These are phyloP conservation scores for Suillus fuscotomentosus DNA, from an alignment of 768 basidiomycete species.

Conservation along the genomic window DNA sequence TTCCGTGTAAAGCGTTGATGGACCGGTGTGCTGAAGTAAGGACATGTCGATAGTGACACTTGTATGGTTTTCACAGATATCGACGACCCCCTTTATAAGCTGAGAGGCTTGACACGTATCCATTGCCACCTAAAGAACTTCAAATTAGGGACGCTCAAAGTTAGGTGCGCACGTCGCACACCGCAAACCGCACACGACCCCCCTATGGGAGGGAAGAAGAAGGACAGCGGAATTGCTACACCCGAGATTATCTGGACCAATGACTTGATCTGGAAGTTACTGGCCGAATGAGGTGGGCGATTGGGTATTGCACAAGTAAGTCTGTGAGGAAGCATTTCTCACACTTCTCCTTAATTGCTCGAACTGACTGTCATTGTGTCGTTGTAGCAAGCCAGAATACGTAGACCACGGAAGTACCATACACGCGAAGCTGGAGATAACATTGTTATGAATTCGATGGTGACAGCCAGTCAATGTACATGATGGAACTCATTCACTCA, in stretches of 20 bases:
- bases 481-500: too few relatives aligned
- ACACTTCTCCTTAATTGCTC: neutral
- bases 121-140: too few relatives aligned
- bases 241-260: neutral
- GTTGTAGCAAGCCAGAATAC: neutral
- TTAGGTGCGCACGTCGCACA: too few relatives aligned
- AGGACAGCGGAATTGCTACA: neutral
- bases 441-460: neutral
- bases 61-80: too few relatives aligned
- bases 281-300: too few relatives aligned
- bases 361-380: neutral
- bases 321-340: neutral
- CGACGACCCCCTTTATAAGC: too few relatives aligned
- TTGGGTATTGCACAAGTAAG: neutral
- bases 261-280: too few relatives aligned
- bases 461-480: too few relatives aligned
- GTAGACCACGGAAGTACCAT: neutral
- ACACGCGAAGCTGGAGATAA: neutral
- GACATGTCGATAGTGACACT: too few relatives aligned
- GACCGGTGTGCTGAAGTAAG: slow-evolving; percentile 17
- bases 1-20: slow-evolving; percentile 27
- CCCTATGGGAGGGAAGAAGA: neutral
- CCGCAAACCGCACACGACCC: too few relatives aligned
- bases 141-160: too few relatives aligned
- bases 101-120: too few relatives aligned